These are phyloP conservation scores for Camptophora hylomeconis DNA, from an alignment of 2,329 filamentous ascomycete genomes.

Conservation along the genomic window DNA sequence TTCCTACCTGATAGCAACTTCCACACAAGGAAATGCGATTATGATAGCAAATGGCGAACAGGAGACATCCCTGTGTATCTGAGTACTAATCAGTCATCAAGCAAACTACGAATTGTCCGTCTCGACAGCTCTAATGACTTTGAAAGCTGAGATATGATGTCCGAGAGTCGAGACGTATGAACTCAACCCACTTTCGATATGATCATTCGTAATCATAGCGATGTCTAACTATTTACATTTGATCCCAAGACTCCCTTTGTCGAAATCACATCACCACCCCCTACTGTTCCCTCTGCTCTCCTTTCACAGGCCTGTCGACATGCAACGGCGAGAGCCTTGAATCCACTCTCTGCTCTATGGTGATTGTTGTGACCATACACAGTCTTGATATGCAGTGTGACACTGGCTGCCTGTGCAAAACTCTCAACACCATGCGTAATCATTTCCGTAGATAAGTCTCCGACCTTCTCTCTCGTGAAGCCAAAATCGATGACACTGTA, in stretches of 20 bases:
- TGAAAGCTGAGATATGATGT: neutral
- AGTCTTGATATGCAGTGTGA: conserved; percentile 94
- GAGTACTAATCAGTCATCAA: too few species aligned
- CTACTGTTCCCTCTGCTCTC: conserved; percentile 62
- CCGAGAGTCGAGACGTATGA: neutral
- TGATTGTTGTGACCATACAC: conserved; percentile 87
- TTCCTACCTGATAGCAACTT: too few species aligned
- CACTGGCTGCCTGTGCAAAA: conserved; percentile 77
- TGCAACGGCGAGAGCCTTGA: conserved; percentile 89
- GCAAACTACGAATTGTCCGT: too few species aligned
- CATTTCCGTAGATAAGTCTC: conserved; percentile 91
- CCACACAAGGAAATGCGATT: too few species aligned
- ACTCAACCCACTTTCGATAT: neutral
- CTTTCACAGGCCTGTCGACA: conserved; percentile 62
- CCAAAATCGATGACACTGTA: conserved; percentile 74
- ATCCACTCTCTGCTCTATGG: conserved; percentile 88
- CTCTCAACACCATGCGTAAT: conserved; percentile 88
- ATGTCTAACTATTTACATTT: conserved; percentile 13
- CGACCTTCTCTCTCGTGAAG: conserved; percentile 82
- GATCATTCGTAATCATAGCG: neutral
- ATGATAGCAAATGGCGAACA: too few species aligned
- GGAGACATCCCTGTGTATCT: too few species aligned
- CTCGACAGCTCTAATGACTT: neutral
- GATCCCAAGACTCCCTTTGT: conserved; percentile 73
- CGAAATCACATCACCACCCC: conserved; percentile 81